These are phyloP conservation scores for Tuber melanosporum DNA, from an alignment of 495 filamentous ascomycete genomes.

Conservation along the genomic window DNA sequence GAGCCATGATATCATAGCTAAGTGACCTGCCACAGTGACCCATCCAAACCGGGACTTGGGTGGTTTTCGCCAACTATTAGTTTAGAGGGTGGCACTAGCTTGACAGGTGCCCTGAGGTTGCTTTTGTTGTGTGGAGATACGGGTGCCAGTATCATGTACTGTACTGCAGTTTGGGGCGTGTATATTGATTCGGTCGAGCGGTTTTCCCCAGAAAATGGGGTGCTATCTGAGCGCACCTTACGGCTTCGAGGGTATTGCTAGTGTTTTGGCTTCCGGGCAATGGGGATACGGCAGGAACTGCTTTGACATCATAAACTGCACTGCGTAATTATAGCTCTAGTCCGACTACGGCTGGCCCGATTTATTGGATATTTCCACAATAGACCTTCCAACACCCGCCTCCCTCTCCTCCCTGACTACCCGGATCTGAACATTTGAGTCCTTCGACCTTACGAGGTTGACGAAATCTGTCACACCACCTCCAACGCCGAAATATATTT, in stretches of 20 bases:
- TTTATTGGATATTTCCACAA: conserved; percentile 30
- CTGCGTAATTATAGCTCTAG: not conserved
- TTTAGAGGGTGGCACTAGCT: no score
- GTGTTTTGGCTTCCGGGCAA: not conserved
- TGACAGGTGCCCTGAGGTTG: not conserved
- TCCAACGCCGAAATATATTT: conserved; percentile 93
- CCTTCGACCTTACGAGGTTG: conserved; percentile 50
- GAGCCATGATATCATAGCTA: no score
- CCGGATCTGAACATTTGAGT: conserved; percentile 43
- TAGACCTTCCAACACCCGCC: conserved; percentile 34
- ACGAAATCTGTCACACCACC: conserved; percentile 88
- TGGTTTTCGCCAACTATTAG: no score
- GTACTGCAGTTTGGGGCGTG: not conserved
- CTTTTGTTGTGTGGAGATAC: not conserved
- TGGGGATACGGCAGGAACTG: not conserved
- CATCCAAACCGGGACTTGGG: no score
- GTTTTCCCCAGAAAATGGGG: not conserved
- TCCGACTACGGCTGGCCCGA: not conserved
- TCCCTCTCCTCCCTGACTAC: conserved; percentile 58
- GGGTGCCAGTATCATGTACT: not conserved
- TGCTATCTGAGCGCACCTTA: not conserved
- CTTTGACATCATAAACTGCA: not conserved
- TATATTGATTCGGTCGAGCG: not conserved
- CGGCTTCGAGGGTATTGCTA: not conserved
- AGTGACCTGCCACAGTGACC: no score